These are phyloP conservation scores for Cyberlindnera mississippiensis DNA, from an alignment of 805 yeast genomes.

Conservation along the genomic window DNA sequence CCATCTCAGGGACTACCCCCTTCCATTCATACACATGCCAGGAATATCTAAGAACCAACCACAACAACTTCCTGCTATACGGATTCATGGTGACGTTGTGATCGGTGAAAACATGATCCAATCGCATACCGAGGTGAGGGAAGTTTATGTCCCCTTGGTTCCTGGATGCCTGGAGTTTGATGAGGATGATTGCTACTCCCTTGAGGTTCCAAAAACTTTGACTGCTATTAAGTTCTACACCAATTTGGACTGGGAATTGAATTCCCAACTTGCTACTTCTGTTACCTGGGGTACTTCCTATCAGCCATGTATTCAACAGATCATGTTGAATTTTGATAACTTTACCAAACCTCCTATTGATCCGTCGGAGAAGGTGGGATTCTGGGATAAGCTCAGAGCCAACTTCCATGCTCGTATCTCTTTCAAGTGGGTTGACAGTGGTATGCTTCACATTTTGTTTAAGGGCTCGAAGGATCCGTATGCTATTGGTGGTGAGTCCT, in stretches of 20 bases:
- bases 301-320: slow-evolving; percentile 79
- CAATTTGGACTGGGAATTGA: slow-evolving; percentile 51
- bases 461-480: slow-evolving; percentile 84
- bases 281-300: slow-evolving; percentile 84
- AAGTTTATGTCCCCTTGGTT: slow-evolving; percentile 58
- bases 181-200: slow-evolving; percentile 43
- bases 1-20: slow-evolving; percentile 80
- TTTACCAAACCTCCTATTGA: slow-evolving; percentile 89
- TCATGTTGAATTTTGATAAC: slow-evolving; percentile 71
- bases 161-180: slow-evolving; percentile 38
- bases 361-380: slow-evolving; percentile 78
- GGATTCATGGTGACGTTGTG: slow-evolving; percentile 59
- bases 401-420: slow-evolving; percentile 68
- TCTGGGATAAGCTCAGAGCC: slow-evolving; percentile 87
- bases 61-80: slow-evolving; percentile 26
- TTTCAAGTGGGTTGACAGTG: slow-evolving; percentile 47
- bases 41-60: slow-evolving; percentile 33
- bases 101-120: slow-evolving; percentile 61
- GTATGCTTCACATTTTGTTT: slow-evolving; percentile 52
- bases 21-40: slow-evolving; percentile 78
- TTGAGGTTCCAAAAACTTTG: slow-evolving; percentile 70
- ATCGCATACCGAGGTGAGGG: slow-evolving; percentile 51
- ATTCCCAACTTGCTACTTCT: slow-evolving; percentile 54
- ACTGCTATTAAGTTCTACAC: slow-evolving; percentile 71
- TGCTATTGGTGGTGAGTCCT: slow-evolving; percentile 53